Conservation (phyloP, 176 grass and related monocot species). For the Triticum turgidum region DNA sequence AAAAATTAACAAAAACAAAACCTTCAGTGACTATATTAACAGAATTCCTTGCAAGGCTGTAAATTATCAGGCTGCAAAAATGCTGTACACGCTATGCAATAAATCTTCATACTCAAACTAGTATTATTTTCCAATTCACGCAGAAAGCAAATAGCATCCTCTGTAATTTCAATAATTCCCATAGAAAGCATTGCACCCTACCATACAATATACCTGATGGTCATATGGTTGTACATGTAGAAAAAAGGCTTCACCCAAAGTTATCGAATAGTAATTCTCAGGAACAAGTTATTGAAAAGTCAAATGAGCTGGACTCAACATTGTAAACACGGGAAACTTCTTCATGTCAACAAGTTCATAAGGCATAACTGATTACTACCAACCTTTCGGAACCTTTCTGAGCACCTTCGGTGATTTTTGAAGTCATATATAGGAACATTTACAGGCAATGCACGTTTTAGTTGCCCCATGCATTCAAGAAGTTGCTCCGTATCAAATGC, state of each 20-base stretch:
- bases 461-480: slow-evolving; percentile 85
- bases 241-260: not conserved
- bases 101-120: not conserved
- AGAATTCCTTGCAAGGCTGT: slow-evolving; percentile 11
- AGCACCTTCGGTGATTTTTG: slow-evolving; percentile 80
- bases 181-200: not conserved
- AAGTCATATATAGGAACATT: slow-evolving; percentile 99
- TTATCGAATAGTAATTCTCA: slow-evolving; percentile 14
- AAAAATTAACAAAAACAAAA: not conserved
- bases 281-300: slow-evolving; percentile 10
- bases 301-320: not conserved
- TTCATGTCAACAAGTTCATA: not conserved
- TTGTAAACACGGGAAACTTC: slow-evolving; percentile 25
- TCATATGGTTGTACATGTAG: not conserved
- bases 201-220: not conserved
- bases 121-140: not conserved
- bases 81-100: not conserved
- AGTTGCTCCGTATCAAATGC: slow-evolving; percentile 97
- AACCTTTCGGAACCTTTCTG: slow-evolving; percentile 91
- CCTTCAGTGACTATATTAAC: not conserved
- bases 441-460: slow-evolving; percentile 76
- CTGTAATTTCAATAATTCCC: not conserved
- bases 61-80: not conserved
- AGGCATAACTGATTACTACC: slow-evolving; percentile 21
- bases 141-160: not conserved